phyloP scores from a whole-genome alignment of 2,329 filamentous ascomycete genomes.

The Aspergillus fijiensis region DNA sequence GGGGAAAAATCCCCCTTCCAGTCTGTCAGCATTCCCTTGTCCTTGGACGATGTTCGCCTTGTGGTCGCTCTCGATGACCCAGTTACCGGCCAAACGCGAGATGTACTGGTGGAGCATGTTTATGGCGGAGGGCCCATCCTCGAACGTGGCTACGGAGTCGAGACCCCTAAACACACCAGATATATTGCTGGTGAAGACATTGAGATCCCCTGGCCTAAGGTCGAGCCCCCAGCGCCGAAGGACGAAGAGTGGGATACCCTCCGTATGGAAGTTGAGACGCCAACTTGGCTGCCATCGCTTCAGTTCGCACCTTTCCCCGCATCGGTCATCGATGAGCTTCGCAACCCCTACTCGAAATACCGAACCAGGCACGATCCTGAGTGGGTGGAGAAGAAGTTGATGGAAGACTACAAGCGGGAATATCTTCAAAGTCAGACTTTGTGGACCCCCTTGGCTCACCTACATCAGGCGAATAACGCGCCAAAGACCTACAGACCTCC shows the following conservation, averaged over 20 bases:
- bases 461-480: no score
- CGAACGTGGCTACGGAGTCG: slow-evolving; percentile 51
- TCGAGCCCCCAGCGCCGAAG: slow-evolving; percentile 49
- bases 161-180: slow-evolving; percentile 42
- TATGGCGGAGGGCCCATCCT: slow-evolving; percentile 53
- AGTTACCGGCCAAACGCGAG: slow-evolving; percentile 62
- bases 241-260: slow-evolving; percentile 69
- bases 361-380: slow-evolving; percentile 75
- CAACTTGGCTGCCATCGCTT: slow-evolving; percentile 76
- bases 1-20: slow-evolving; percentile 44
- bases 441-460: slow-evolving; percentile 46
- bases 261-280: slow-evolving; percentile 70
- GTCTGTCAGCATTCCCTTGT: slow-evolving; percentile 57
- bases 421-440: slow-evolving; percentile 47
- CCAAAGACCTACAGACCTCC: no score
- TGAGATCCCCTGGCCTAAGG: slow-evolving; percentile 73
- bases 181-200: slow-evolving; percentile 70
- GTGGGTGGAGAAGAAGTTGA: slow-evolving; percentile 65
- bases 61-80: slow-evolving; percentile 73
- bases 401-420: slow-evolving; percentile 54
- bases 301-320: slow-evolving; percentile 74
- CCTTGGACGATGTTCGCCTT: slow-evolving; percentile 73
- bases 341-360: slow-evolving; percentile 79
- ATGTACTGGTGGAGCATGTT: slow-evolving; percentile 75
- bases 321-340: slow-evolving; percentile 78